Conservation (phyloP, 768 basidiomycete species). For the Tulasnella sp. region DNA sequence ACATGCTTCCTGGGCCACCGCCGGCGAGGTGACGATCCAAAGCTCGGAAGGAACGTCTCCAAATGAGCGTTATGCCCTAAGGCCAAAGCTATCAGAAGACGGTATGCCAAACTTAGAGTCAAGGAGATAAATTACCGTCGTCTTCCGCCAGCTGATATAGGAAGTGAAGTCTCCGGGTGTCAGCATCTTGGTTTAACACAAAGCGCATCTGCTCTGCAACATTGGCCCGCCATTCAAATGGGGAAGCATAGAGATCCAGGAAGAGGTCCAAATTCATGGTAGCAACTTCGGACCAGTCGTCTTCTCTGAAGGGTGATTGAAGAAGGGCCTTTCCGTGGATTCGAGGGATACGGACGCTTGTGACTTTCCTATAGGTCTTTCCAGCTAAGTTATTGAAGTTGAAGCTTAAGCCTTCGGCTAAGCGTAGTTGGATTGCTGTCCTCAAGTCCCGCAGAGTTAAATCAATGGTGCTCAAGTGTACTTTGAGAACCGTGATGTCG, state of each 20-base stretch:
- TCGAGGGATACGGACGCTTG: conserved; percentile 46
- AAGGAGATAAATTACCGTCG: not conserved
- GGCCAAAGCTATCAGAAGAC: not conserved
- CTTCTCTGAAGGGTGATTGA: conserved; percentile 23
- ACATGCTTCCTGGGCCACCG: no score
- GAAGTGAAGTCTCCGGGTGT: conserved; percentile 49
- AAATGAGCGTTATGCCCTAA: not conserved
- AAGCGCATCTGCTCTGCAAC: conserved; percentile 52
- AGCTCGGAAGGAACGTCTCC: not conserved
- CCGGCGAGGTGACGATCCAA: not conserved
- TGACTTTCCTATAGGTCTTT: conserved; percentile 50
- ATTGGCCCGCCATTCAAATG: conserved; percentile 41
- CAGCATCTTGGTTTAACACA: conserved; percentile 54
- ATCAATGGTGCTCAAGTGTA: conserved; percentile 45
- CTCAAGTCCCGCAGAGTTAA: conserved; percentile 42
- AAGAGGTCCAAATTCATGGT: conserved; percentile 40
- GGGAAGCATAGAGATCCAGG: conserved; percentile 60
- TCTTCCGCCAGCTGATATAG: conserved; percentile 28
- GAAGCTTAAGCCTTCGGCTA: conserved; percentile 50
- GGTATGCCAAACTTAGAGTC: not conserved
- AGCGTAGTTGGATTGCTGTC: conserved; percentile 42
- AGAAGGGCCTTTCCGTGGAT: conserved; percentile 39
- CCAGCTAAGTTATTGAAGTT: conserved; percentile 71
- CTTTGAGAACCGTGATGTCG: conserved; percentile 82
- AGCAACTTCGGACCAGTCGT: conserved; percentile 57